A percentile compares a stretch with the other conserved stretches of the same genome.
These are phyloP conservation scores for Dorcoceras hygrometricum DNA, from an alignment of 257 asterid species.

Conservation along the genomic window DNA sequence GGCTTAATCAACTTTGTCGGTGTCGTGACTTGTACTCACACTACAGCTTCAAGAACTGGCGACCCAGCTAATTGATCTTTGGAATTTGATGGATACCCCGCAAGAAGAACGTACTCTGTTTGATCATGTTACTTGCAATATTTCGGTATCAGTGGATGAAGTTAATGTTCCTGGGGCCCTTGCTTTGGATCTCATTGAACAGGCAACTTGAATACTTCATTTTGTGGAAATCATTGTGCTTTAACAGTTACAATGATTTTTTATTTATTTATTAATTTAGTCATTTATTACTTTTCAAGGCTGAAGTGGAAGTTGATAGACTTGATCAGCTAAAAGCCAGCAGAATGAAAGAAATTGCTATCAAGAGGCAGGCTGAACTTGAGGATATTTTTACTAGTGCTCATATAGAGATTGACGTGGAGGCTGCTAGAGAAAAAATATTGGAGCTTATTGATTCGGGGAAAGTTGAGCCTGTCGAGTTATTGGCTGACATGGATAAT, in stretches of 20 bases:
- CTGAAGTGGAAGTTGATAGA: conserved; percentile 94
- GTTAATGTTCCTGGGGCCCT: conserved; percentile 87
- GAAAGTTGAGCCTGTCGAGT: conserved; percentile 75
- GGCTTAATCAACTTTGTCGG: background rate
- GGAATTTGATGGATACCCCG: conserved; percentile 76
- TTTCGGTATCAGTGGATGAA: conserved; percentile 82
- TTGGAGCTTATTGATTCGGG: conserved; percentile 83
- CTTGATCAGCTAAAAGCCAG: conserved; percentile 93
- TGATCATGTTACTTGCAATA: conserved; percentile 62
- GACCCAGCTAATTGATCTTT: conserved; percentile 59
- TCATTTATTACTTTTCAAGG: conserved; percentile 43
- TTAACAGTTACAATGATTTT: background rate
- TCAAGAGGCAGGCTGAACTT: conserved; percentile 87
- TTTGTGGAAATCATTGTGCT: conserved; percentile 7
- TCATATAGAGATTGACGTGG: conserved; percentile 81
- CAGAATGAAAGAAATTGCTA: conserved; percentile 95
- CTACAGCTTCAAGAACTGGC: conserved; percentile 66
- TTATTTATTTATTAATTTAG: conserved; percentile 17
- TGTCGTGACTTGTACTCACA: conserved; percentile 10
- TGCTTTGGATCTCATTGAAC: conserved; percentile 79
- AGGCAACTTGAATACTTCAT: conserved; percentile 40
- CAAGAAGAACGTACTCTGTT: conserved; percentile 57
- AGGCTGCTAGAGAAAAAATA: conserved; percentile 74
- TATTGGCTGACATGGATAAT: conserved; percentile 89
- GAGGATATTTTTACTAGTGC: conserved; percentile 86